These are phyloP conservation scores for Veloboletus limbatus DNA, from an alignment of 1,284 basidiomycete species.

Conservation along the genomic window DNA sequence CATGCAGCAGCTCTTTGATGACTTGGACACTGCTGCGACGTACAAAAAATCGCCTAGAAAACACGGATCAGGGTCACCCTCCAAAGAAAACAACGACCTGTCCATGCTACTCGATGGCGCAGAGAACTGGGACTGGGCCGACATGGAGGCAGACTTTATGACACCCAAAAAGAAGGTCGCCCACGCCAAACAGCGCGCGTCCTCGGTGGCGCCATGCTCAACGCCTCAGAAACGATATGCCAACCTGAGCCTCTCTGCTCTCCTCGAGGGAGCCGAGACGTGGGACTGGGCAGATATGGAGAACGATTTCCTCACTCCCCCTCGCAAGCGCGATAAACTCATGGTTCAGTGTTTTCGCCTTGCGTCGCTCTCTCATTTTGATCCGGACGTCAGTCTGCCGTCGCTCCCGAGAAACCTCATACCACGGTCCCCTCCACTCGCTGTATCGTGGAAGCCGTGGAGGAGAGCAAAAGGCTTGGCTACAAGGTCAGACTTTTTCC, in stretches of 20 bases:
- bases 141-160: constrained; percentile 37
- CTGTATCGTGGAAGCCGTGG: constrained; percentile 48
- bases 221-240: constrained; percentile 1
- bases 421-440: constrained; percentile 43
- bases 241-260: constrained; percentile 31
- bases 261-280: constrained; percentile 44
- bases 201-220: too few relatives aligned
- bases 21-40: constrained; percentile 37
- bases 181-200: too few relatives aligned
- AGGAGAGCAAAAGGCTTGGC: constrained; percentile 28
- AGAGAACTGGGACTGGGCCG: constrained; percentile 53
- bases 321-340: constrained; percentile 25
- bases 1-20: constrained; percentile 45
- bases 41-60: constrained; percentile 13
- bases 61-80: not conserved
- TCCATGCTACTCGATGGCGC: constrained; percentile 49
- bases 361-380: not conserved
- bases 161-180: constrained; percentile 38
- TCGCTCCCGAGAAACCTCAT: constrained; percentile 24
- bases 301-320: constrained; percentile 39
- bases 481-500: constrained; percentile 6
- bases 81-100: constrained; percentile 34
- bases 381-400: constrained; percentile 12
- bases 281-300: constrained; percentile 55
- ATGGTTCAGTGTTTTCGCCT: constrained; percentile 15